Evolutionary conservation across 2,329 filamentous ascomycete species (phyloP), one percentile per base, ranked within the genome.

Genomic region (Cercospora sp.): DNA sequence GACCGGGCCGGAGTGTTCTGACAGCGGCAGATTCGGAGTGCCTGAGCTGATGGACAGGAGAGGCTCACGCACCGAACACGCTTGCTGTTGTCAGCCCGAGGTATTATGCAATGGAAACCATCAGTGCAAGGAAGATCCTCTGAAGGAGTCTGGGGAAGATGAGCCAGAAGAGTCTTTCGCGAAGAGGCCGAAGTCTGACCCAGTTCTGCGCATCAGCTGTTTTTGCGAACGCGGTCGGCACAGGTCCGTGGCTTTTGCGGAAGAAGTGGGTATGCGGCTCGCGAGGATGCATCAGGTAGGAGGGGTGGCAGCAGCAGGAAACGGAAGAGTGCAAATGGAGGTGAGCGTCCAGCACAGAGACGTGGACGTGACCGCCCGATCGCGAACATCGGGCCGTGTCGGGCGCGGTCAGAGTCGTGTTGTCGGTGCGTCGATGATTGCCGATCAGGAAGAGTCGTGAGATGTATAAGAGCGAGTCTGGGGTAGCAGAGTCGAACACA

Each of bases 211-310:
- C 18, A 72, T 74, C 12, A 70, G 72, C 63, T 72, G 70, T 65
- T 74, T 72, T 59, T 75, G 74, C 63, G 74, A 70, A n/a, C 68
- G 73, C 10, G 74, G 74, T 5, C 72, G 72, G 26, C 74, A 76
- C 62, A 72, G 73, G 28, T 72, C 69, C 10, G 72, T 75, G 2
- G 74, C 73, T n/a, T 76, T 75, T 67, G 73, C 73, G 45, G 68
- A 70, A 45, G 74, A 75, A 39, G 66, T 76, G 18, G 65, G 69
- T 13, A 59, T 48, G 51, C 55, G 51, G 39, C 42, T 64, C 30
- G 10, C 16, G 45, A n/a, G 39, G 23, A 55, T 57, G n/a, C 73
- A 30, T 30, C 26, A 33, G 23, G 55, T n/a, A 18, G 26, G 28
- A 58, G 23, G 23, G 23, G 13, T 12, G 7, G 23, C 8, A 28